Evolutionary conservation across 2,329 filamentous ascomycete species (phyloP), one percentile per base, ranked within the genome.

Genomic region (Penicillium palitans): DNA sequence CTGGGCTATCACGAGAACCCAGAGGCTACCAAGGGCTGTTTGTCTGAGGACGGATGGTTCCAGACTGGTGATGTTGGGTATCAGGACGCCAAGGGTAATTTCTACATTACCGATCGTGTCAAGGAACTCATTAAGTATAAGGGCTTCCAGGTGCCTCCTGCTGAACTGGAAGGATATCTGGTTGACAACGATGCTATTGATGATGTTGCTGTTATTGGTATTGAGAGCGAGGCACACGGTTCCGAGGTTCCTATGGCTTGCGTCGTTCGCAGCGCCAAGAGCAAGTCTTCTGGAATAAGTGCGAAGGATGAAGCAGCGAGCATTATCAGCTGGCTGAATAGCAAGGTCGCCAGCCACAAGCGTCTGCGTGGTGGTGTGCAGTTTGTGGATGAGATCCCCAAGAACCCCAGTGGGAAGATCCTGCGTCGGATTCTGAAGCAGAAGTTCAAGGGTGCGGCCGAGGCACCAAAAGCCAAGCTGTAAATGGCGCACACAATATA

Each of bases 51-150:
- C 63, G 91, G 91, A 1, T 97, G 87, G 79, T 96, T 96, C 82
- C 93, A 88, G 75, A 96, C 93, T 0, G 93, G 93, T 2, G 93
- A 97, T 68, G 87, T 96, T 27, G 90, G 91, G 4, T 87, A 90
- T 63, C 85, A 90, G 68, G 90, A 96, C 70, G 78, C 83, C 46
- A 82, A 90, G 50, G 90, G 90, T 31, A 90, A 96, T 70, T 90
- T 96, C 68, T 96, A 87, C 79, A 93, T 96, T 71, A 96, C 93
- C 1, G 93, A 97, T 71, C 88, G 92, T 7, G 81, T 91, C 37
- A 92, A 91, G 78, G 81, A 78, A 61, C 72, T 79, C 39, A 81
- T 81, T 70, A 85, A 89, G 74, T 88, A 84, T 72, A 88, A 90
- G 74, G 87, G 87, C 0, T 90, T 89, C 76, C 87, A 89, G 70